Evolutionary conservation across 176 grass and related monocot species (phyloP), one percentile per base, ranked within the genome.

Genomic region (Puccinellia tenuiflora): DNA sequence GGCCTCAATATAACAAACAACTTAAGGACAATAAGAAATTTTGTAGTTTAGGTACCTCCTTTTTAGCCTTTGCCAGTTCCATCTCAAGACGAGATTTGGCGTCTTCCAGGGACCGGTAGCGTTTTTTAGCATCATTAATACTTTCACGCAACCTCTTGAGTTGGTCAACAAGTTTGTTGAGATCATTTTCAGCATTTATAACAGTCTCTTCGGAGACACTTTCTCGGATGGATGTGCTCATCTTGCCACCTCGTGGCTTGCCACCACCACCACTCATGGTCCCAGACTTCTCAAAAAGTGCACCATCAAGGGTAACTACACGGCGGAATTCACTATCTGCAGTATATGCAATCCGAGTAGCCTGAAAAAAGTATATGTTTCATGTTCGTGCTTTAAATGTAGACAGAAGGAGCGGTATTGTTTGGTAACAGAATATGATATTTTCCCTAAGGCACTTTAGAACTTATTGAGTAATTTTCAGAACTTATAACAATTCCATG

Each of bases 191-290:
- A 52, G 93, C 89, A 76, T 80, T 90, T 53, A 60, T 83, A 45
- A 90, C 75, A 76, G 90, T 81, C 79, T 93, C 92, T 81, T 83
- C 87, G 3, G 93, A 90, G 42, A 99, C 59, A 42, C 91, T 94
- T 76, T 89, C 85, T 83, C 77, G 81, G 57, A 99, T 92, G 78
- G 85, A 88, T 70, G 92, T 88, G 61, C 96, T 83, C 91, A 99
- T 99, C 85, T 92, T 91, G 76, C 96, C 96, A 69, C 93, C 81
- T 70, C 86, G 54, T 38, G 83, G 82, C 75, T 83, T 99, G 57
- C 79, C 79, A n/a, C 91, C 96, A 63, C 96, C 96, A 55, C 96
- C 96, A 26, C 89, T 96, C 93, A 99, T 99, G 56, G 96, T 93
- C 83, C 96, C 96, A 65, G 93, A 93, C 77, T 77, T 85, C 85